Conservation (phyloP, 2,329 filamentous ascomycete genomes). For the Diaporthe amygdali region DNA sequence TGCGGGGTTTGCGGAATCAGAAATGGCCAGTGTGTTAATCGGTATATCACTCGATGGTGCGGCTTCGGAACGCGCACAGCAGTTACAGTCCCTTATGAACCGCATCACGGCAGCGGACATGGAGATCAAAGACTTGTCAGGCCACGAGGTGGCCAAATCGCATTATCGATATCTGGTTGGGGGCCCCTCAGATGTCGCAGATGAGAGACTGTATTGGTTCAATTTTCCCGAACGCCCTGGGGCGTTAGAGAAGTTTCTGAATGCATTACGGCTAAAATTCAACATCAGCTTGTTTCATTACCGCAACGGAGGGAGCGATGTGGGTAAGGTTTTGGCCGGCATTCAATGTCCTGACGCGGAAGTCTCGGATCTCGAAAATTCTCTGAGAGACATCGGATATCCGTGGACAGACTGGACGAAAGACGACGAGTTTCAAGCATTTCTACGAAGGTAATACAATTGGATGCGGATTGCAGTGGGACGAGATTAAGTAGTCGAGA, state of each 20-base stretch:
- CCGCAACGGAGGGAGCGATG: slow-evolving; percentile 91
- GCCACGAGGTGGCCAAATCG: slow-evolving; percentile 78
- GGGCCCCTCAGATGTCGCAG: slow-evolving; percentile 74
- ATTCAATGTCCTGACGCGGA: slow-evolving; percentile 85
- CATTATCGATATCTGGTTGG: slow-evolving; percentile 93
- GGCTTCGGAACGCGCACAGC: slow-evolving; percentile 70
- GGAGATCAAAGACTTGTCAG: slow-evolving; percentile 79
- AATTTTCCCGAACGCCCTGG: slow-evolving; percentile 94
- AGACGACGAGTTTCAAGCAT: slow-evolving; percentile 61
- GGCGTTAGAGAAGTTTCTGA: slow-evolving; percentile 87
- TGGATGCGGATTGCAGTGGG: too few relatives aligned
- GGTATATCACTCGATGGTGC: slow-evolving; percentile 80
- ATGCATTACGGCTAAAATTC: slow-evolving; percentile 82
- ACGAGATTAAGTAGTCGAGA: too few relatives aligned
- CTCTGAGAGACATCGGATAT: slow-evolving; percentile 66
- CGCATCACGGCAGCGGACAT: slow-evolving; percentile 74
- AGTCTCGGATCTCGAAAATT: slow-evolving; percentile 66
- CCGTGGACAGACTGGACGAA: slow-evolving; percentile 67
- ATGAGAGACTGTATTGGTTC: slow-evolving; percentile 94
- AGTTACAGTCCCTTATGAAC: slow-evolving; percentile 73
- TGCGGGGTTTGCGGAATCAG: slow-evolving; percentile 65
- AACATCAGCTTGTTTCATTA: slow-evolving; percentile 99
- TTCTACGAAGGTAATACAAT: slow-evolving; percentile 45
- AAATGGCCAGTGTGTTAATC: slow-evolving; percentile 87
- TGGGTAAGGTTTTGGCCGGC: slow-evolving; percentile 88